phyloP scores from a whole-genome alignment of 176 grass and related monocot genomes.

The Metroxylon sagu region DNA sequence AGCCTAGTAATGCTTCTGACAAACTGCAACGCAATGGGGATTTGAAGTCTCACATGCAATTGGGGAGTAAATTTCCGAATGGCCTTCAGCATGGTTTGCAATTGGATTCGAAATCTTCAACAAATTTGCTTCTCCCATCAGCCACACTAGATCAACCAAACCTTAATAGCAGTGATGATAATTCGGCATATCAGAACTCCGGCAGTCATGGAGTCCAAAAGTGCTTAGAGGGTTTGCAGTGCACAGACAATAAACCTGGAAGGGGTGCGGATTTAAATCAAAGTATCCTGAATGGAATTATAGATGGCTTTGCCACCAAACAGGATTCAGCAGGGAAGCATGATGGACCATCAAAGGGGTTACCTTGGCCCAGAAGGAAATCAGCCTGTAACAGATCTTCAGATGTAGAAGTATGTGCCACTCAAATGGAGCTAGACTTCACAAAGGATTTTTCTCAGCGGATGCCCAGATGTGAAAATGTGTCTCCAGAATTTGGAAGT shows the following conservation, averaged over 20 bases:
- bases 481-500: no score
- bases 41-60: background rate
- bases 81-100: conserved; percentile 20
- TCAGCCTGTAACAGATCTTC: no score
- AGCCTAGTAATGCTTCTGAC: conserved; percentile 13
- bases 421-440: no score
- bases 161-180: background rate
- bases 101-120: conserved; percentile 23
- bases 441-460: no score
- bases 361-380: conserved; percentile 37
- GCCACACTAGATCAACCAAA: conserved; percentile 27
- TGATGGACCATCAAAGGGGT: conserved; percentile 17
- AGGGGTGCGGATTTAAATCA: conserved; percentile 60
- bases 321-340: background rate
- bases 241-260: conserved; percentile 15
- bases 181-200: conserved; percentile 3
- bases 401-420: no score
- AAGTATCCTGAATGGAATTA: conserved; percentile 29
- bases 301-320: conserved; percentile 21
- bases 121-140: conserved; percentile 11
- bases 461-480: no score
- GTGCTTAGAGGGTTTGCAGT: conserved; percentile 32
- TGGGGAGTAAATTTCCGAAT: conserved; percentile 5
- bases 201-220: conserved; percentile 2
- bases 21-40: conserved; percentile 21